phyloP scores from a whole-genome alignment of 2,329 filamentous ascomycete species.

The Colletotrichum sp. region DNA sequence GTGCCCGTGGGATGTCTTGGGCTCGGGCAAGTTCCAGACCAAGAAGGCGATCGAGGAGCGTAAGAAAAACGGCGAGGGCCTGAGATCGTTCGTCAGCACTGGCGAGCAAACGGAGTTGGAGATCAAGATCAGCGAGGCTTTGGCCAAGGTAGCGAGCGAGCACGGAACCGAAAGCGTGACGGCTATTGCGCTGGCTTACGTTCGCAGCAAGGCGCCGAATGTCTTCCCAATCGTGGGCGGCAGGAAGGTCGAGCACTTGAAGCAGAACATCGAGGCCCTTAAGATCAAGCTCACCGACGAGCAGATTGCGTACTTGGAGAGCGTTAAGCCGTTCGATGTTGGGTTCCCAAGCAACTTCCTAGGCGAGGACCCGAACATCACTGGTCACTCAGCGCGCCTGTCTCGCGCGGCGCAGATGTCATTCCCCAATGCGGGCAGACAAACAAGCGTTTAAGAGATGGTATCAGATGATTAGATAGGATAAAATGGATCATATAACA shows the following conservation, averaged over 20 bases:
- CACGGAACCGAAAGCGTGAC: conserved; percentile 63
- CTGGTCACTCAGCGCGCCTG: conserved; percentile 6
- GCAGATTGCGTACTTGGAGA: conserved; percentile 61
- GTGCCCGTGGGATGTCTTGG: conserved; percentile 64
- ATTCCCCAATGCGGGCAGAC: conserved; percentile 5
- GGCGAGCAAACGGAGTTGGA: conserved; percentile 51
- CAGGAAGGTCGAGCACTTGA: conserved; percentile 55
- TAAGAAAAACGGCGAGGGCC: conserved; percentile 41
- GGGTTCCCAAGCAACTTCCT: conserved; percentile 59
- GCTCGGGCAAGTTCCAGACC: conserved; percentile 56
- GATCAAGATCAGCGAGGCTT: conserved; percentile 56
- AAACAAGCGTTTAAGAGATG: neutral
- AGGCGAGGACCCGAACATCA: conserved; percentile 27
- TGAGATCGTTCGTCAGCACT: conserved; percentile 27
- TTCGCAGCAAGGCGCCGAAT: conserved; percentile 54
- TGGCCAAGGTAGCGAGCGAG: conserved; percentile 63
- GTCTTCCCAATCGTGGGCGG: conserved; percentile 61
- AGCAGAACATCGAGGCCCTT: conserved; percentile 62
- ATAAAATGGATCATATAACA: accelerated
- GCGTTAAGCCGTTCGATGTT: conserved; percentile 55
- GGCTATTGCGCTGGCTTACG: conserved; percentile 60
- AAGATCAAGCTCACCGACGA: conserved; percentile 52
- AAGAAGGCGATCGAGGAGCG: conserved; percentile 36
- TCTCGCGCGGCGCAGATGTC: conserved; percentile 6
- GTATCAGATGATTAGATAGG: accelerated